Evolutionary conservation across 2,329 filamentous ascomycete species (phyloP).

Genomic region (Aspergillus candidus): DNA sequence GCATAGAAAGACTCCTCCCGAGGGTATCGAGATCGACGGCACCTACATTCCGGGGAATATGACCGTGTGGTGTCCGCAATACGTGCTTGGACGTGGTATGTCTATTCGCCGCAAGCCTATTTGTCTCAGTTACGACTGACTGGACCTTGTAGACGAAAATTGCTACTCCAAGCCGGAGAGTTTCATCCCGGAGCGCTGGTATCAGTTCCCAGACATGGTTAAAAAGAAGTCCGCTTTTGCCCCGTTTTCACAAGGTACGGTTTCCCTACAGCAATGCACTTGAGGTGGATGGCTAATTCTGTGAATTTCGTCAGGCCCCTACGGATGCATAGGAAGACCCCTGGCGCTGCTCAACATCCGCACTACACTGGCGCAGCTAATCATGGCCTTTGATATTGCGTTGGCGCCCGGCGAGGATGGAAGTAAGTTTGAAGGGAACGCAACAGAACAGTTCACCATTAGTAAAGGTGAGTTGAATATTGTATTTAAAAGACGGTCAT

Average conservation of each 20-base stretch:
- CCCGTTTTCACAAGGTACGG: slow-evolving; percentile 1
- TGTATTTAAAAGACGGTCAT: too few species aligned
- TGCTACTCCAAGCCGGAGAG: background rate
- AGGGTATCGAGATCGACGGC: background rate
- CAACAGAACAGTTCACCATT: background rate
- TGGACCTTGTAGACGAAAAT: background rate
- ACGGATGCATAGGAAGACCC: background rate
- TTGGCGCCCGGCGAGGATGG: background rate
- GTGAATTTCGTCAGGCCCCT: too few species aligned
- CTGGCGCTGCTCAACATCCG: background rate
- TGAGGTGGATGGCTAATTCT: too few species aligned
- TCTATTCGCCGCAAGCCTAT: too few species aligned
- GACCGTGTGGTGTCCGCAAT: background rate
- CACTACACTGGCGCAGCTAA: background rate
- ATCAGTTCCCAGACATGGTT: background rate
- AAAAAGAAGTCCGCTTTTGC: slow-evolving; percentile 1
- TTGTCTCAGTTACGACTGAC: too few species aligned
- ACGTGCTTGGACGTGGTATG: background rate
- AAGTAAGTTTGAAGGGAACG: background rate
- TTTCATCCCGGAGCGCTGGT: slow-evolving; percentile 3
- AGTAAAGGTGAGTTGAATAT: background rate
- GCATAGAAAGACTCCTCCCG: slow-evolving; percentile 1
- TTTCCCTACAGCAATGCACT: too few species aligned
- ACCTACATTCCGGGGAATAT: slow-evolving; percentile 2
- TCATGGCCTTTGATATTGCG: background rate